Evolutionary conservation across 306 rosid species (phyloP), one percentile per base, ranked within the genome.

Genomic region (Rosa rugosa): DNA sequence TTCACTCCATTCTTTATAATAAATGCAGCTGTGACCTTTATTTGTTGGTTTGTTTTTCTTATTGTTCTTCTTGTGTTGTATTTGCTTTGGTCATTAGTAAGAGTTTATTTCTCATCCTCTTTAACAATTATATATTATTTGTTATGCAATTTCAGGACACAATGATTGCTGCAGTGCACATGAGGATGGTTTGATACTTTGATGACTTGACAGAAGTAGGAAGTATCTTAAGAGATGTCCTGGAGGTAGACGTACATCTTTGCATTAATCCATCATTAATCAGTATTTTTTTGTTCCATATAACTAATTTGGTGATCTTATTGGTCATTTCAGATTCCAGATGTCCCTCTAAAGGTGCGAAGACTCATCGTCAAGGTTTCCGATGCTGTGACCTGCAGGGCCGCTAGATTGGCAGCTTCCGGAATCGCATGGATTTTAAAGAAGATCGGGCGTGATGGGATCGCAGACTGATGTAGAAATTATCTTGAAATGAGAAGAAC

Each of bases 321-420:
- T 50, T 42, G 46, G 9, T 42, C 70, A 41, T 77, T 82, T 60
- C 89, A 94, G 98, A 92, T 92, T 31, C 36, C 36, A 31, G 36
- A 31, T 31, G 36, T 31, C 36, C 36, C 36, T 31, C 36, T 31
- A 31, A 31, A 31, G 36, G 36, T 31, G 36, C 36, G 36, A 31
- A 31, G 36, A 31, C 36, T 31, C 36, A 31, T 31, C 36, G 2
- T 31, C 72, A 92, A 80, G 84, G 89, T 94, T 69, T 90, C 97
- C 5, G 97, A 31, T 31, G 36, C 2, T 75, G 93, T 94, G 79
- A 90, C 95, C 64, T 88, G 90, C 9, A 87, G 98, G 82, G 98
- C 98, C 23, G 97, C 92, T 22, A 87, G 97, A 57, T 81, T 92
- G 80, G 97, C 97, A n/a, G 98, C 95, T 11, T 97, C 94, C 14